Evolutionary conservation across 345 rosid species (phyloP), one percentile per base, ranked within the genome.

Genomic region (Noccaea bulbosa): DNA sequence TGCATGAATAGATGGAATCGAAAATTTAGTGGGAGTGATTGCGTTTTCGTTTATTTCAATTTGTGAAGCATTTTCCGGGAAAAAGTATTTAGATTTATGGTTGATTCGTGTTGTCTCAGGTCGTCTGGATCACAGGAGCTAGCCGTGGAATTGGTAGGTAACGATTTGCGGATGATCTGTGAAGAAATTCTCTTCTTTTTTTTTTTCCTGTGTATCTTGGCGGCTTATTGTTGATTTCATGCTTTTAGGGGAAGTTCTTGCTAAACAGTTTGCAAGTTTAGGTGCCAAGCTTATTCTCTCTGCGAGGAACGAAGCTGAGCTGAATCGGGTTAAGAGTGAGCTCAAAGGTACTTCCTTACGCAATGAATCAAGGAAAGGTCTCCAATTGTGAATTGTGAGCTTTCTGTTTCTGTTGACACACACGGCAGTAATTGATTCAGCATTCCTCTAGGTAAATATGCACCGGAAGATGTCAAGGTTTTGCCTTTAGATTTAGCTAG

Each of bases 271-370:
- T 69, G 96, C 94, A 34, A 79, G 78, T 79, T 81, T 91, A 66
- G 96, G 92, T 65, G 98, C 96, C 56, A 93, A 89, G 79, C 92
- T 93, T 74, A 93, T 91, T 62, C 92, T 93, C 62, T 93, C 97
- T 11, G 86, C 98, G 2, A 81, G 98, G 53, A 87, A 85, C 51
- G 84, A 86, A 80, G 77, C 82, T 73, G 97, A 93, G 67, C 9
- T 93, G 78, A 78, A 83, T 79, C 85, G 94, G 39, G 98, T 93
- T 47, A 85, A 80, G 78, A 75, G 58, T 49, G 85, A 86, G 68
- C 98, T 93, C 68, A 76, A 60, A 17, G 98, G 98, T 93, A 70
- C 65, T 67, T 55, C 6, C 10, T 74, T 44, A 9, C 16, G 7
- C 48, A 34, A 3, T 35, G 55, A 33, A 51, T 43, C 5, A 41